Evolutionary conservation across 1,284 basidiomycete genomes (phyloP).

Genomic region (Wallemia ichthyophaga): DNA sequence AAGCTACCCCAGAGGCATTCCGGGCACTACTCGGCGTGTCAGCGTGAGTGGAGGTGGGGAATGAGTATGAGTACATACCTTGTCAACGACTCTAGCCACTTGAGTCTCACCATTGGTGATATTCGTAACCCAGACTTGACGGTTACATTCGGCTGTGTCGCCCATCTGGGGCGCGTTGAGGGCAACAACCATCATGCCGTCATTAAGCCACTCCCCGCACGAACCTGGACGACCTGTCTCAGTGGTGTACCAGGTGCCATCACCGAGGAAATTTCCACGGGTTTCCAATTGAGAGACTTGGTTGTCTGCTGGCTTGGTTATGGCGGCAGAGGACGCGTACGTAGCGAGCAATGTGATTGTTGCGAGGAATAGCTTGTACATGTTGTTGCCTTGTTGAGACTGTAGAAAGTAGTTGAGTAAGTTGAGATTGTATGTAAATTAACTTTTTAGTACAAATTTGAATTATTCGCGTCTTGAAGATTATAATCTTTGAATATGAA

Average conservation of each 20-base stretch:
- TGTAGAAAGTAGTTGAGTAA: not conserved
- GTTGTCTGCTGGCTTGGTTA: not conserved
- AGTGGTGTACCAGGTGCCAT: not conserved
- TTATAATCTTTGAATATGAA: no score
- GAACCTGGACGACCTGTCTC: not conserved
- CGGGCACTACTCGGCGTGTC: not conserved
- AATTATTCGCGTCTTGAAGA: no score
- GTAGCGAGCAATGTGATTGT: not conserved
- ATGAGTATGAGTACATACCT: not conserved
- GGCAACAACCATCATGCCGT: not conserved
- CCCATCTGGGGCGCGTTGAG: not conserved
- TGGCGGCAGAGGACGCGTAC: not conserved
- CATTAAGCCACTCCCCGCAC: not conserved
- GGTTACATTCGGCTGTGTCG: not conserved
- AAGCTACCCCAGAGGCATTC: not conserved
- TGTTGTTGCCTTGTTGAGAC: not conserved
- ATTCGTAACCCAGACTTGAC: not conserved
- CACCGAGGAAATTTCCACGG: not conserved
- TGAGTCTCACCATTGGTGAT: not conserved
- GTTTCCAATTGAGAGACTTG: not conserved
- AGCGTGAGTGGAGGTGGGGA: not conserved
- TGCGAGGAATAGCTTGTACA: not conserved
- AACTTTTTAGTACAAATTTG: no score
- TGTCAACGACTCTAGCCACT: not conserved
- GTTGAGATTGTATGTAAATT: no score